These are phyloP conservation scores for Eruca vesicaria DNA, from an alignment of 441 rosid genomes.

Conservation along the genomic window DNA sequence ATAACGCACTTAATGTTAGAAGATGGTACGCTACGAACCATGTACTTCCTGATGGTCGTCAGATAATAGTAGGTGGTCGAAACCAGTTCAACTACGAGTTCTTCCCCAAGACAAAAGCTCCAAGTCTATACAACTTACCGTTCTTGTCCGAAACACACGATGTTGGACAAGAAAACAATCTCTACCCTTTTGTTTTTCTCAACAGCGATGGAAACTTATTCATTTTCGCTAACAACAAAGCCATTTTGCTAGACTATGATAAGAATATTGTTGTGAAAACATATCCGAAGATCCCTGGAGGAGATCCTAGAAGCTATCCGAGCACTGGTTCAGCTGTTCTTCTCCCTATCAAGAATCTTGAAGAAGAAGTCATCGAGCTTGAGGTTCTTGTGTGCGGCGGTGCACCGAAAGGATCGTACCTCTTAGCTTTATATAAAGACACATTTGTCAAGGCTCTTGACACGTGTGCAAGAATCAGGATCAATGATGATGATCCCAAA, in stretches of 20 bases:
- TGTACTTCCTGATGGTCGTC: conserved; percentile 37
- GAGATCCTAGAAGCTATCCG: conserved; percentile 48
- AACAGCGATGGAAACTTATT: conserved; percentile 51
- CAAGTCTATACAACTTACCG: conserved; percentile 10
- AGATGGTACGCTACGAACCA: conserved; percentile 47
- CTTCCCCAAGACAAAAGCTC: conserved; percentile 30
- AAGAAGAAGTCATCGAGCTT: not conserved
- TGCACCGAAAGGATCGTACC: conserved; percentile 36
- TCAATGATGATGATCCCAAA: conserved; percentile 48
- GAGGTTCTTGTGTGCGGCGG: conserved; percentile 39
- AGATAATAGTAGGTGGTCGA: conserved; percentile 34
- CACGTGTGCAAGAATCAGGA: conserved; percentile 51
- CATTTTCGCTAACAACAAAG: conserved; percentile 52
- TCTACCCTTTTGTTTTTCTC: conserved; percentile 51
- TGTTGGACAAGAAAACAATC: conserved; percentile 34
- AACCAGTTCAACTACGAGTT: conserved; percentile 33
- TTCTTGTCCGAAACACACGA: conserved; percentile 24
- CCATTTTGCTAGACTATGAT: conserved; percentile 44
- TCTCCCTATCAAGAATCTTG: conserved; percentile 43
- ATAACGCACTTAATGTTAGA: conserved; percentile 20
- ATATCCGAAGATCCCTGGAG: conserved; percentile 50
- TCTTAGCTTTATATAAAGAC: not conserved
- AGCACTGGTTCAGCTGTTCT: conserved; percentile 61
- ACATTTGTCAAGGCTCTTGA: conserved; percentile 34
- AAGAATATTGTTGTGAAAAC: conserved; percentile 38